Percentiles rank a stretch among this genome's conserved stretches.
Evolutionary conservation across 1,139 yeast genomes (phyloP).

Genomic region (Sugiyamaella sp.): DNA sequence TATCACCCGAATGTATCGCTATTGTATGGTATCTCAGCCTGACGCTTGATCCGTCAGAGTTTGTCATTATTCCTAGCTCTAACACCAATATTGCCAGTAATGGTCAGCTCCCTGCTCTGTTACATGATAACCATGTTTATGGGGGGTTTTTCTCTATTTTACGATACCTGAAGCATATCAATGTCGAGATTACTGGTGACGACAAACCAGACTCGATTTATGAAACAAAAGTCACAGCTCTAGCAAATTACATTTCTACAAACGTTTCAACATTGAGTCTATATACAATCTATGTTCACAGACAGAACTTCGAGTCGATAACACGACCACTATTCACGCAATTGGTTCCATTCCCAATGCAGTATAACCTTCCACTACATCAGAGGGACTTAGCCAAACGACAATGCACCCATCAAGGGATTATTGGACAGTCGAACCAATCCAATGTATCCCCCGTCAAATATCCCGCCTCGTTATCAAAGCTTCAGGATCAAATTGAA

Average conservation of each 20-base stretch:
- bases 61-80: constrained; percentile 55
- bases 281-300: constrained; percentile 63
- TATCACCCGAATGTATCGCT: constrained; percentile 52
- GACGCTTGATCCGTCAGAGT: constrained; percentile 30
- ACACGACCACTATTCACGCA: constrained; percentile 63
- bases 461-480: constrained; percentile 20
- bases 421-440: not conserved
- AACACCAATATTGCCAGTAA: constrained; percentile 59
- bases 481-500: constrained; percentile 44
- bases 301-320: constrained; percentile 63
- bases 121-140: constrained; percentile 38
- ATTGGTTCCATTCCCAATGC: constrained; percentile 80
- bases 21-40: constrained; percentile 43
- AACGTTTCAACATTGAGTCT: constrained; percentile 55
- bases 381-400: constrained; percentile 53
- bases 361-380: constrained; percentile 72
- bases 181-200: constrained; percentile 20
- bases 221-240: constrained; percentile 39
- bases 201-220: constrained; percentile 14
- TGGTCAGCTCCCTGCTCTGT: constrained; percentile 57
- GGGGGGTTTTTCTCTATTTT: constrained; percentile 58
- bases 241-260: constrained; percentile 47
- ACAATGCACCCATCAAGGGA: constrained; percentile 42
- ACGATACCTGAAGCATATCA: constrained; percentile 38
- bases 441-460: not conserved